Conservation (phyloP, 116 monocot species). For the Zostera marina region DNA sequence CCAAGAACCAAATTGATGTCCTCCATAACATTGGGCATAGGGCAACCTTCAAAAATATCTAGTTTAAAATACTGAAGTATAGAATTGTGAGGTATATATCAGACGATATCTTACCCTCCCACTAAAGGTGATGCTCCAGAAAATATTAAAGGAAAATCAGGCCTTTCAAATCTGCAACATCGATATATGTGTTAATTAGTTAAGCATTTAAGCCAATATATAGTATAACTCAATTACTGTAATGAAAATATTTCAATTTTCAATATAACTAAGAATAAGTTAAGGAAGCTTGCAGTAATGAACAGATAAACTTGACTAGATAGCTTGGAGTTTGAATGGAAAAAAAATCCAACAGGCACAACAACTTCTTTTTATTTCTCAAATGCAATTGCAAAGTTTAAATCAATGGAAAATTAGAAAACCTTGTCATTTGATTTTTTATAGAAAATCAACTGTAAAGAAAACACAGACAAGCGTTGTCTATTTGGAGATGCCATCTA, state of each 20-base stretch:
- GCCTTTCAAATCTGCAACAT: constrained; percentile 65
- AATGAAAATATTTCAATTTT: not conserved
- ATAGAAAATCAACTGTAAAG: no score
- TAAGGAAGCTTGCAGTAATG: no score
- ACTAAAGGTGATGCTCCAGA: constrained; percentile 69
- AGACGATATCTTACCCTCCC: constrained; percentile 44
- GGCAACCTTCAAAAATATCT: constrained; percentile 34
- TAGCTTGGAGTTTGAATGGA: not conserved
- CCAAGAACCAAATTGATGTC: constrained; percentile 97
- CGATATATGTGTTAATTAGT: not conserved
- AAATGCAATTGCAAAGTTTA: not conserved
- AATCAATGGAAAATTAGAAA: not conserved
- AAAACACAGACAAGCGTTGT: not conserved
- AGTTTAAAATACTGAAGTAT: not conserved
- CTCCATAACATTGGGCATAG: constrained; percentile 99
- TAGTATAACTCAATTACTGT: not conserved
- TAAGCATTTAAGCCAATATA: not conserved
- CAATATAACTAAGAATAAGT: no score
- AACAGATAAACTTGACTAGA: not conserved
- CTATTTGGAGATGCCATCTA: not conserved
- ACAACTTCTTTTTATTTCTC: not conserved
- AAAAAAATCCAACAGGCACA: not conserved
- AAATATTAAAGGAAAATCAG: constrained; percentile 72
- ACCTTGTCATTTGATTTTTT: no score
- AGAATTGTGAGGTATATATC: not conserved